Conservation (phyloP, 108 stramenopile genomes). For the Skeletonema grethae region DNA sequence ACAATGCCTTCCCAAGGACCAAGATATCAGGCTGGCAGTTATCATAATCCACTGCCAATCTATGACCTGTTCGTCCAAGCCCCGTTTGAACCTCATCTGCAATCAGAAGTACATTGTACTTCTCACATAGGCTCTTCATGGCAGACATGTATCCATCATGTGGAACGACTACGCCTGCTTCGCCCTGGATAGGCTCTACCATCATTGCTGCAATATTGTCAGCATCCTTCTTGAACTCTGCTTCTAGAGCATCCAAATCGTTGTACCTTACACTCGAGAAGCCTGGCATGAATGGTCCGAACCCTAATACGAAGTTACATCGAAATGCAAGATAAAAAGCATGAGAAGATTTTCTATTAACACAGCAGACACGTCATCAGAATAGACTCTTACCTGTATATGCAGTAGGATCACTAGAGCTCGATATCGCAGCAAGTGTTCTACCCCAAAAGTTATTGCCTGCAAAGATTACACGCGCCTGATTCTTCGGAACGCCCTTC, state of each 20-base stretch:
- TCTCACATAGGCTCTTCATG: constrained; percentile 86
- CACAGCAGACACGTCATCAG: neutral
- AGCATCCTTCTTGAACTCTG: constrained; percentile 82
- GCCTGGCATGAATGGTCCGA: constrained; percentile 98
- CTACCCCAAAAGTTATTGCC: constrained; percentile 99
- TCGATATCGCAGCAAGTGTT: constrained; percentile 97
- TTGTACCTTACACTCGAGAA: constrained; percentile 92
- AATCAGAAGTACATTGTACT: constrained; percentile 96
- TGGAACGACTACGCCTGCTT: constrained; percentile 99
- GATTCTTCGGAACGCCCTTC: constrained; percentile 91
- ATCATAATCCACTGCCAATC: constrained; percentile 93
- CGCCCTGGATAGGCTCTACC: constrained; percentile 99
- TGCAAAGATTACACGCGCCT: constrained; percentile 93
- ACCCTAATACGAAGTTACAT: constrained; percentile 41
- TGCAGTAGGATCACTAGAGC: constrained; percentile 94
- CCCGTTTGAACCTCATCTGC: constrained; percentile 99
- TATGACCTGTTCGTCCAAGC: constrained; percentile 93
- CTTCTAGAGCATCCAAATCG: constrained; percentile 85
- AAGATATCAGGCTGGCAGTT: constrained; percentile 95
- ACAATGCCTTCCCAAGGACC: constrained; percentile 78
- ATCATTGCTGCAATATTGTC: constrained; percentile 96
- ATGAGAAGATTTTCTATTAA: neutral
- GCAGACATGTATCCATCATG: constrained; percentile 93
- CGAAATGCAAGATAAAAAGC: constrained; percentile 4
- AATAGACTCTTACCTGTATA: constrained; percentile 42